A percentile compares a stretch with the other conserved stretches of the same genome.
Evolutionary conservation across 257 asterid genomes (phyloP).

Genomic region (Solanum boliviense): DNA sequence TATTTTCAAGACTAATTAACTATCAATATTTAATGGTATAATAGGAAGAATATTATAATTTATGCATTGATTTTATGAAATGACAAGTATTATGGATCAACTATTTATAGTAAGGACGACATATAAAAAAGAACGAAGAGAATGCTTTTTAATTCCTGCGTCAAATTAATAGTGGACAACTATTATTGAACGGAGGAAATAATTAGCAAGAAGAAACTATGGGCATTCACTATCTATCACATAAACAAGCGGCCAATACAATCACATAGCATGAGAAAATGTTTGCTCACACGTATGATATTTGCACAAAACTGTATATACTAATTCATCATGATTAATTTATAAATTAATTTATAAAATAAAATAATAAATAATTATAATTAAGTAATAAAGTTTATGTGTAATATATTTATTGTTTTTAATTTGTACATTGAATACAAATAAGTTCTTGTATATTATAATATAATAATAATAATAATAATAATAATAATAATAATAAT

Average conservation of each 20-base stretch:
- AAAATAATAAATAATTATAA: neutral
- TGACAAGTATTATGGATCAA: too few species aligned
- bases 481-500: too few species aligned
- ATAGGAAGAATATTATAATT: too few species aligned
- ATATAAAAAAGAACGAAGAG: too few species aligned
- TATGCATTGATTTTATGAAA: too few species aligned
- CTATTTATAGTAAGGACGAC: too few species aligned
- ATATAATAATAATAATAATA: too few species aligned
- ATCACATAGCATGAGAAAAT: neutral
- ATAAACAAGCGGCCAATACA: neutral
- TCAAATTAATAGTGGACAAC: too few species aligned
- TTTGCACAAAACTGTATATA: neutral
- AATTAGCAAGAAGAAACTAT: neutral
- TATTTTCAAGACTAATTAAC: too few species aligned
- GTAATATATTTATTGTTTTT: neutral
- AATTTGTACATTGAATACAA: neutral
- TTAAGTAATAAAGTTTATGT: neutral
- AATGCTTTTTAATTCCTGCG: accelerated
- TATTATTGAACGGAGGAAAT: too few species aligned
- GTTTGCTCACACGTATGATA: neutral
- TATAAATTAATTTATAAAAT: neutral
- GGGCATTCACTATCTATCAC: neutral
- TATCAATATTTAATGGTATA: too few species aligned
- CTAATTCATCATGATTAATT: neutral
- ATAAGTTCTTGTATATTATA: neutral